These are phyloP conservation scores for Tausonia pullulans DNA, from an alignment of 1,284 basidiomycete genomes.

Conservation along the genomic window DNA sequence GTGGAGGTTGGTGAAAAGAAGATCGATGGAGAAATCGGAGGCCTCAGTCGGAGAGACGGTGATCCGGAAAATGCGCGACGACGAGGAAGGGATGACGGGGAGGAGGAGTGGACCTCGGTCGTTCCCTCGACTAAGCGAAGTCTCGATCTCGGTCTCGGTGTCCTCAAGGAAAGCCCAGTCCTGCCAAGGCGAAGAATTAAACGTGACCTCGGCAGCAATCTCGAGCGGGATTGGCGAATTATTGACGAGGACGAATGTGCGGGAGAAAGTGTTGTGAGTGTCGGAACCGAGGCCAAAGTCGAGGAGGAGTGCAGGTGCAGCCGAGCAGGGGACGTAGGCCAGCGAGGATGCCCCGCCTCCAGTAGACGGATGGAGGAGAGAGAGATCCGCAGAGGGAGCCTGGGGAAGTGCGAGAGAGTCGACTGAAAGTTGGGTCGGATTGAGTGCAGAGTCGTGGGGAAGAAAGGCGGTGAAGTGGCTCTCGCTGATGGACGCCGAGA, in stretches of 20 bases:
- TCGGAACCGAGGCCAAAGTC: not conserved
- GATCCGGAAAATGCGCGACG: not conserved
- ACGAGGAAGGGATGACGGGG: not conserved
- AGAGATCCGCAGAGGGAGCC: not conserved
- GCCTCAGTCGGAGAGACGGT: constrained; percentile 7
- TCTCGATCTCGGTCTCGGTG: not conserved
- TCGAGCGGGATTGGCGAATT: constrained; percentile 2
- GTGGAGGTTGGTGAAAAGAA: constrained; percentile 30
- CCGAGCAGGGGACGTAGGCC: not conserved
- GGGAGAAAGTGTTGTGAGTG: not conserved
- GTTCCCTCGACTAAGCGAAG: not conserved
- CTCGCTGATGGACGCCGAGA: constrained; percentile 32
- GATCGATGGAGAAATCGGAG: constrained; percentile 30
- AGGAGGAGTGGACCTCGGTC: not conserved
- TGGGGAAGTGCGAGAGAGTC: not conserved
- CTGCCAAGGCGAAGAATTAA: constrained; percentile 6
- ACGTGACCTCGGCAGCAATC: constrained; percentile 1
- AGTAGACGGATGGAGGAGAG: not conserved
- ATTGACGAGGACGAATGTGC: constrained; percentile 1
- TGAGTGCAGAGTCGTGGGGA: not conserved
- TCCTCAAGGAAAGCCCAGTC: not conserved
- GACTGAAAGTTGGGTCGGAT: not conserved
- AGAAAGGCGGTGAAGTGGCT: constrained; percentile 30
- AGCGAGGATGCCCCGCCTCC: not conserved
- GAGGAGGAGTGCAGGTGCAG: not conserved